Evolutionary conservation across 768 basidiomycete species (phyloP), one percentile per base, ranked within the genome.

Genomic region (Tremella mesenterica): DNA sequence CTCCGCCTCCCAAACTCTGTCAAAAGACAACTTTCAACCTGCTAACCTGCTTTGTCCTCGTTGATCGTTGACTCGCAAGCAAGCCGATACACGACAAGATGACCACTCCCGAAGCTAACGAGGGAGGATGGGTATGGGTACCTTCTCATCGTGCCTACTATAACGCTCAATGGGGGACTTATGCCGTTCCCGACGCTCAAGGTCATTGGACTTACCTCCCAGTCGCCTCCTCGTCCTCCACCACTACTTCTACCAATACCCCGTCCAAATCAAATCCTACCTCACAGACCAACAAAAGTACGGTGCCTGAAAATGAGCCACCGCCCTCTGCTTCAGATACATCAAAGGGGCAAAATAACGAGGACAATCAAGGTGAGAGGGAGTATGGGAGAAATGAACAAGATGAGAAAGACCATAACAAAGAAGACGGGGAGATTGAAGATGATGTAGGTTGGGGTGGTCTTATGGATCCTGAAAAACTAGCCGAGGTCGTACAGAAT

Each of bases 391-490:
- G n/a, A n/a, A n/a, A n/a, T n/a, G n/a, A n/a, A n/a, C n/a, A n/a
- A n/a, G n/a, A n/a, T n/a, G 58, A 55, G 18, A n/a, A n/a, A n/a
- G n/a, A n/a, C n/a, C n/a, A n/a, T n/a, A n/a, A n/a, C n/a, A 53
- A 48, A 26, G 66, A 67, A 39, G 61, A 67, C 47, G 65, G 69
- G 1, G 61, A 64, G 56, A 48, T 65, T n/a, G 62, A 63, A 25
- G 66, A 66, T 29, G 61, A 69, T 55, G 64, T 65, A 21, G 66
- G 64, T 0, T 66, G 65, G 69, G 66, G 66, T 34, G 66, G 51
- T 25, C 33, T 68, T 44, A 63, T 69, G 64, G 67, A 66, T 23
- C 60, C 61, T 36, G 61, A 60, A 10, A 44, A 64, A 28, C 29
- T 69, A 21, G 55, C 49, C 33, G 26, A 44, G 30, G 58, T 60